Evolutionary conservation across 768 basidiomycete species (phyloP).

Genomic region (Russula dissimulans): DNA sequence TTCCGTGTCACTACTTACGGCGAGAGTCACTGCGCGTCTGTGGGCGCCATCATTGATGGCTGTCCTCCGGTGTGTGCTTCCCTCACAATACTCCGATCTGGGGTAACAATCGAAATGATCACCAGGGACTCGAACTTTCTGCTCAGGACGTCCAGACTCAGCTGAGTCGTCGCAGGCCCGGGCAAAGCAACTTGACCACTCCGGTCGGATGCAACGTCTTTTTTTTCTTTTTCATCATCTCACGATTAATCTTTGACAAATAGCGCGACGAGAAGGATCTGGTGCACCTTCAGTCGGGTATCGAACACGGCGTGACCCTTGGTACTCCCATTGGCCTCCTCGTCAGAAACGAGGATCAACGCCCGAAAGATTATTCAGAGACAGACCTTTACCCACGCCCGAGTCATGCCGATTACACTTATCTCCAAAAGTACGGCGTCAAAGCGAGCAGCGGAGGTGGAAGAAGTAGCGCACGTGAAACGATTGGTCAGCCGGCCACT

Average conservation of each 20-base stretch:
- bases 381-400: conserved; percentile 97
- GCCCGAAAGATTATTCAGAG: conserved; percentile 97
- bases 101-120: not conserved
- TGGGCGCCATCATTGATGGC: conserved; percentile 96
- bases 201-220: conserved; percentile 48
- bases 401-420: conserved; percentile 96
- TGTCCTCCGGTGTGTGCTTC: conserved; percentile 73
- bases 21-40: conserved; percentile 94
- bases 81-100: not conserved
- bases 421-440: conserved; percentile 93
- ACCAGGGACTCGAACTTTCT: conserved; percentile 72
- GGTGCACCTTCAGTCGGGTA: conserved; percentile 87
- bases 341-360: conserved; percentile 95
- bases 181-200: conserved; percentile 94
- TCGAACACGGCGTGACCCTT: conserved; percentile 89
- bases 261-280: conserved; percentile 94
- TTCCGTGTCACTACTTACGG: conserved; percentile 97
- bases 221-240: not conserved
- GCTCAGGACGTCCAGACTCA: conserved; percentile 85
- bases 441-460: conserved; percentile 98
- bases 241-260: not conserved
- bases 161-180: conserved; percentile 83
- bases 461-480: conserved; percentile 90
- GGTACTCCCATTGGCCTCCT: conserved; percentile 97
- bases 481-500: conserved; percentile 55